A percentile compares a stretch with the other conserved stretches of the same genome.
These are phyloP conservation scores for Calonectria pseudoreteaudii DNA, from an alignment of 2,329 filamentous ascomycete genomes.

Conservation along the genomic window DNA sequence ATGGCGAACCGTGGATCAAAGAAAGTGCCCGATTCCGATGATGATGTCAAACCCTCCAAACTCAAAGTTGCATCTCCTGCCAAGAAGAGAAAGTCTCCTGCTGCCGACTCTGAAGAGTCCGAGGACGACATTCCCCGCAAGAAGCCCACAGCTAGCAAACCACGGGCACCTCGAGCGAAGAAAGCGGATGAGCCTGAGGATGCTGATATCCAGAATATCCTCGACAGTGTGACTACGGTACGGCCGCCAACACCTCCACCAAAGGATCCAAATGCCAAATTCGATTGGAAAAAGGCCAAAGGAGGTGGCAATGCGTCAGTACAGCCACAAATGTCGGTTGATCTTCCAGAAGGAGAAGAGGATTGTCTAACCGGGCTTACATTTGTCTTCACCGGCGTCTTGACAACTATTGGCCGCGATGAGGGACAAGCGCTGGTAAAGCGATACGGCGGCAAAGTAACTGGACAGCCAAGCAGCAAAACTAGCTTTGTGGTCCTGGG, in stretches of 20 bases:
- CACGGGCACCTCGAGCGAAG: slow-evolving; percentile 70
- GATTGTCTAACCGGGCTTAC: slow-evolving; percentile 91
- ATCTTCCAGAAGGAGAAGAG: slow-evolving; percentile 84
- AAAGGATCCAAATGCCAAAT: slow-evolving; percentile 77
- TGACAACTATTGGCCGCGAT: slow-evolving; percentile 84
- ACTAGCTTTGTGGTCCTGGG: slow-evolving; percentile 95
- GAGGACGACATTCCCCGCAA: slow-evolving; percentile 72
- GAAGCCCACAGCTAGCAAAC: slow-evolving; percentile 69
- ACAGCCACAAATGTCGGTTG: slow-evolving; percentile 72
- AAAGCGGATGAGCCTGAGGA: slow-evolving; percentile 76
- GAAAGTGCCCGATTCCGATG: slow-evolving; percentile 32
- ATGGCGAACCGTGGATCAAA: slow-evolving; percentile 58
- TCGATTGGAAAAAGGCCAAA: slow-evolving; percentile 77
- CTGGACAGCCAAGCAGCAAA: slow-evolving; percentile 86
- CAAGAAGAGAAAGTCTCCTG: slow-evolving; percentile 71
- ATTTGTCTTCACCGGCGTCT: slow-evolving; percentile 95
- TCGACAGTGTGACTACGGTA: slow-evolving; percentile 88
- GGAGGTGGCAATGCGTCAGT: slow-evolving; percentile 70
- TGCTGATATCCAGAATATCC: slow-evolving; percentile 80
- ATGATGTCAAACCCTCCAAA: slow-evolving; percentile 46
- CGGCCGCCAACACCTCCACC: slow-evolving; percentile 86
- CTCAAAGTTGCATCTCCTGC: slow-evolving; percentile 46
- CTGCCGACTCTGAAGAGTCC: slow-evolving; percentile 65
- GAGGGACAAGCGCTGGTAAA: slow-evolving; percentile 90
- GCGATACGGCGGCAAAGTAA: slow-evolving; percentile 93